These are phyloP conservation scores for Gyrodon tennesseensis DNA, from an alignment of 1,284 basidiomycete genomes.

Conservation along the genomic window DNA sequence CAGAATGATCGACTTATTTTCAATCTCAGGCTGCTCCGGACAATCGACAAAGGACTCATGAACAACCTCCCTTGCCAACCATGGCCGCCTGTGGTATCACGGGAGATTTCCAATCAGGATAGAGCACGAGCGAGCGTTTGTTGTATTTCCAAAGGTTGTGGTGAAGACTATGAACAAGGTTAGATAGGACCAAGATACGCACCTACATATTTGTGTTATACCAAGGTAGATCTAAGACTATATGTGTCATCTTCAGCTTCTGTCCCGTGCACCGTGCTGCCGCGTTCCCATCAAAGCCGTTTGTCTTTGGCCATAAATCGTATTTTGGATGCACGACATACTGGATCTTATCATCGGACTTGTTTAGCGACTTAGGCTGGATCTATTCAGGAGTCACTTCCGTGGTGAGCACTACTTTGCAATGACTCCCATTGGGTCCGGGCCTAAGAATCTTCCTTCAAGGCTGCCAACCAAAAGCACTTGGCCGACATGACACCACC, in stretches of 20 bases:
- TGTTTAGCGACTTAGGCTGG: not conserved
- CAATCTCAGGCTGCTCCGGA: not conserved
- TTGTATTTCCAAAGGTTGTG: not conserved
- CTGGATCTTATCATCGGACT: not conserved
- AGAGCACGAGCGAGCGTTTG: not conserved
- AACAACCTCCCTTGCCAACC: not conserved
- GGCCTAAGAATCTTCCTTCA: too few relatives aligned
- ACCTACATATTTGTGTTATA: not conserved
- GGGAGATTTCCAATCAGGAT: not conserved
- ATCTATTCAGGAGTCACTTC: not conserved
- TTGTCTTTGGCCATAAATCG: not conserved
- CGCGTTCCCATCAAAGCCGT: not conserved
- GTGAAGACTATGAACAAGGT: not conserved
- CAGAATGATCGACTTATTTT: not conserved
- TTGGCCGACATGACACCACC: too few relatives aligned
- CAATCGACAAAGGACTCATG: not conserved
- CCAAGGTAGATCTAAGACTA: not conserved
- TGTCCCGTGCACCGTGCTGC: not conserved
- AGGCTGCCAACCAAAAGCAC: too few relatives aligned
- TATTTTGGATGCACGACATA: not conserved
- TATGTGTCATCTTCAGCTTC: not conserved
- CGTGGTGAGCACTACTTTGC: not conserved
- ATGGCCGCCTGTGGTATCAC: not conserved
- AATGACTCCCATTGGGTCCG: too few relatives aligned
- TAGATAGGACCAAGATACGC: not conserved